These are phyloP conservation scores for Corymbia maculata DNA, from an alignment of 345 rosid genomes.

Conservation along the genomic window DNA sequence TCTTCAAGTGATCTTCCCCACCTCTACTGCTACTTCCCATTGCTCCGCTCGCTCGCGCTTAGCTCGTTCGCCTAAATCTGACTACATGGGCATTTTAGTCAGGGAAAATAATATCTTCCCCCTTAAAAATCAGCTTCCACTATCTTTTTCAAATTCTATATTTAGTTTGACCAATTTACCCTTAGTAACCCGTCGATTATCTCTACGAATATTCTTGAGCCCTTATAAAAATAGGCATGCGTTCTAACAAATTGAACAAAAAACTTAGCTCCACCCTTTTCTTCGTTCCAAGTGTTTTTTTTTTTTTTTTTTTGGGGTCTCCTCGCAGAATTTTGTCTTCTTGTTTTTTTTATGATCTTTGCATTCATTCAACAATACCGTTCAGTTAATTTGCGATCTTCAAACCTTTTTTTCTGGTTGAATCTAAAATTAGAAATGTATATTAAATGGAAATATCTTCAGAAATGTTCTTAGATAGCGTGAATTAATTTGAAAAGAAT, in stretches of 20 bases:
- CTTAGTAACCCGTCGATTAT: not conserved
- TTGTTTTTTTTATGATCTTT: not conserved
- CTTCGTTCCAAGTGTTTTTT: not conserved
- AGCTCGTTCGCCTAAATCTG: not conserved
- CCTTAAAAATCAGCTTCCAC: not conserved
- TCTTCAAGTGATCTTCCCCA: conserved; percentile 30
- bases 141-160: not conserved
- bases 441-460: not conserved
- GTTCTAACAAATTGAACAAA: not conserved
- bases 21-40: conserved; percentile 26
- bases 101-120: not conserved
- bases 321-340: not conserved
- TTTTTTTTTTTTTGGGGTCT: not conserved
- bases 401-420: not conserved
- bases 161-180: not conserved
- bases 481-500: not conserved
- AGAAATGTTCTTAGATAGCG: not conserved
- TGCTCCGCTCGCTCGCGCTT: not conserved
- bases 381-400: not conserved
- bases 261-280: rapidly evolving
- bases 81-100: not conserved
- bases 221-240: not conserved
- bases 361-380: rapidly evolving
- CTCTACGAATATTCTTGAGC: not conserved
- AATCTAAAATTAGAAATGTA: not conserved